phyloP scores from a whole-genome alignment of 2,329 filamentous ascomycete genomes.

The Paecilomyces formosus region DNA sequence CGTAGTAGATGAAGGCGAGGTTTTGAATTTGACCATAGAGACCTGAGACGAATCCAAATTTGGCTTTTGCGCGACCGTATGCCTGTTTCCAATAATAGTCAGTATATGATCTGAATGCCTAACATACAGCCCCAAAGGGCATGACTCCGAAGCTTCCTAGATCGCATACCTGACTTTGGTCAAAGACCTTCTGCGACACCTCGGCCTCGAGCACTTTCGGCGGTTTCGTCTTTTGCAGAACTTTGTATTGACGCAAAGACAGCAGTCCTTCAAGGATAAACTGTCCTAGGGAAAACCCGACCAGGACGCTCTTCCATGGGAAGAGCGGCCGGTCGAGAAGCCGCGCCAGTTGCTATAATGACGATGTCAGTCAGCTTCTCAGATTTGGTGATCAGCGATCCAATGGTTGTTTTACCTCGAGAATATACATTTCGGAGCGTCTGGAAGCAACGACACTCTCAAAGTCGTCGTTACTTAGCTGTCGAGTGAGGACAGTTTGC shows the following conservation, averaged over 20 bases:
- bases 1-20: conserved; percentile 78
- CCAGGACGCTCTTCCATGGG: conserved; percentile 94
- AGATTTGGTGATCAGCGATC: neutral
- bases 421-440: conserved; percentile 25
- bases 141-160: neutral
- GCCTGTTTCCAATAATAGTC: conserved; percentile 41
- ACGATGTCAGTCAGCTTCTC: neutral
- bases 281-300: conserved; percentile 88
- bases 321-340: conserved; percentile 87
- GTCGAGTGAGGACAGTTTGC: neutral
- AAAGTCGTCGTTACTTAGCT: neutral
- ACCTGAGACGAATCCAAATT: conserved; percentile 73
- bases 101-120: neutral
- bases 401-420: conserved; percentile 21
- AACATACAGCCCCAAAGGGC: neutral
- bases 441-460: neutral
- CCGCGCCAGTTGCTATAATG: conserved; percentile 59
- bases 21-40: conserved; percentile 85
- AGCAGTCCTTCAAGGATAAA: conserved; percentile 87
- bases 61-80: conserved; percentile 92
- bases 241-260: conserved; percentile 79
- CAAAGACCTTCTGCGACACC: conserved; percentile 81
- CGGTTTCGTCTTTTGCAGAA: conserved; percentile 70
- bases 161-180: conserved; percentile 69
- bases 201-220: conserved; percentile 84